These are phyloP conservation scores for Gonium pectorale DNA, from an alignment of 139 green algal species.

Conservation along the genomic window DNA sequence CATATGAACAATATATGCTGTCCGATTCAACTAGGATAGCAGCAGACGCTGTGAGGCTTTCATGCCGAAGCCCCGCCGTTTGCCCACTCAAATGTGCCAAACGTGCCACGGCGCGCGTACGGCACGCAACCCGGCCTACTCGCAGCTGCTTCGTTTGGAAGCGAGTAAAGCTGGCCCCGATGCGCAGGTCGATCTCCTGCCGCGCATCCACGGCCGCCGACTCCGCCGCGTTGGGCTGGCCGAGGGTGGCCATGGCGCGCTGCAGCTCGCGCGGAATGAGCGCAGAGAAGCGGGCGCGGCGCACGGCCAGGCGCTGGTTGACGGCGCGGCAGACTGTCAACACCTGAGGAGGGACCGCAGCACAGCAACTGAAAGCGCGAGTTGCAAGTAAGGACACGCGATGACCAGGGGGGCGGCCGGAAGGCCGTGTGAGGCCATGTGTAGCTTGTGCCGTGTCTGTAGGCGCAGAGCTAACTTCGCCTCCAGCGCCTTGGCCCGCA, in stretches of 20 bases:
- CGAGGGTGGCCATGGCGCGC: slow-evolving; percentile 49
- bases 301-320: slow-evolving; percentile 79
- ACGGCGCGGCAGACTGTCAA: slow-evolving; percentile 81
- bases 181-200: slow-evolving; percentile 95
- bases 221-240: slow-evolving; percentile 81
- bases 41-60: too few species aligned
- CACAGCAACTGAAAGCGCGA: too few species aligned
- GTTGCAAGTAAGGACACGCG: too few species aligned
- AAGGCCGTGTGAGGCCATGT: too few species aligned
- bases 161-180: slow-evolving; percentile 96
- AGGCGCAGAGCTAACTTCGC: too few species aligned
- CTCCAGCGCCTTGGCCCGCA: too few species aligned
- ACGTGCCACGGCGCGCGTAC: too few species aligned
- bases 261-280: slow-evolving; percentile 66
- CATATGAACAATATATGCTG: too few species aligned
- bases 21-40: too few species aligned
- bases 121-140: slow-evolving; percentile 51
- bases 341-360: slow-evolving; percentile 71
- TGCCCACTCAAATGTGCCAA: too few species aligned
- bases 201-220: slow-evolving; percentile 91
- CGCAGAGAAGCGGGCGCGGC: slow-evolving; percentile 92
- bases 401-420: not conserved
- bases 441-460: too few species aligned
- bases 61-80: too few species aligned
- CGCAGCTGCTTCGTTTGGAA: slow-evolving; percentile 96